These are phyloP conservation scores for Cordyceps militaris DNA, from an alignment of 2,329 filamentous ascomycete genomes.

Conservation along the genomic window DNA sequence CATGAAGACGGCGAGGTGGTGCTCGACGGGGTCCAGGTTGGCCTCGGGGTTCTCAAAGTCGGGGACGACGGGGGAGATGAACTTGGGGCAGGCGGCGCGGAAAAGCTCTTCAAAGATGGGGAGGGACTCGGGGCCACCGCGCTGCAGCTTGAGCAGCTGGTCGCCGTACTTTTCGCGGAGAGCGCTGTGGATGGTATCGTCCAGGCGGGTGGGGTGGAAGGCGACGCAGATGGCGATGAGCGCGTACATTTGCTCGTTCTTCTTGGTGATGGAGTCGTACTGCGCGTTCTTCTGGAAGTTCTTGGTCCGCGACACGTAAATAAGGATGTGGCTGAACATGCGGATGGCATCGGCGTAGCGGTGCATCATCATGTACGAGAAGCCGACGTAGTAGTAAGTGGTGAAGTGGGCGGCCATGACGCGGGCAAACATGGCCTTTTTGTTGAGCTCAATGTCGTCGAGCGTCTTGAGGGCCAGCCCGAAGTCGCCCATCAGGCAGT, in stretches of 20 bases:
- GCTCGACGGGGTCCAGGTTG: slow-evolving; percentile 95
- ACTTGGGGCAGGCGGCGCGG: slow-evolving; percentile 96
- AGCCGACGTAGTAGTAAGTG: slow-evolving; percentile 99
- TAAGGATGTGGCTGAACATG: slow-evolving; percentile 99
- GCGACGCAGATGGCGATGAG: slow-evolving; percentile 98
- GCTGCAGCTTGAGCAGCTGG: slow-evolving; percentile 93
- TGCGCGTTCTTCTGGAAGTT: slow-evolving; percentile 99
- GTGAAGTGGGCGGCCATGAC: slow-evolving; percentile 99
- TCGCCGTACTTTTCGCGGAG: slow-evolving; percentile 99
- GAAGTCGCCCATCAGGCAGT: slow-evolving; percentile 95
- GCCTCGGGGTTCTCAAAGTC: slow-evolving; percentile 95
- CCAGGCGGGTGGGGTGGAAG: slow-evolving; percentile 92
- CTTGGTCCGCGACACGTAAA: slow-evolving; percentile 98
- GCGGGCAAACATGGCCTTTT: slow-evolving; percentile 99
- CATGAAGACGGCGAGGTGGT: slow-evolving; percentile 98
- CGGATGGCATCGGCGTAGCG: slow-evolving; percentile 98
- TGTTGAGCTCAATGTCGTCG: slow-evolving; percentile 99
- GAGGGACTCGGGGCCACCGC: slow-evolving; percentile 88
- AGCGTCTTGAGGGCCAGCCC: slow-evolving; percentile 97
- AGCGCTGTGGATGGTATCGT: slow-evolving; percentile 98
- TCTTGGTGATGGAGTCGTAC: slow-evolving; percentile 98
- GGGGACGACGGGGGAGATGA: slow-evolving; percentile 94
- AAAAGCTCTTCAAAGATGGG: slow-evolving; percentile 98
- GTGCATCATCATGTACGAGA: slow-evolving; percentile 99
- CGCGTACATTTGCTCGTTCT: slow-evolving; percentile 99